Base-by-base conservation (phyloP, 768 basidiomycete species). In the Lyophyllum semitale region DNA sequence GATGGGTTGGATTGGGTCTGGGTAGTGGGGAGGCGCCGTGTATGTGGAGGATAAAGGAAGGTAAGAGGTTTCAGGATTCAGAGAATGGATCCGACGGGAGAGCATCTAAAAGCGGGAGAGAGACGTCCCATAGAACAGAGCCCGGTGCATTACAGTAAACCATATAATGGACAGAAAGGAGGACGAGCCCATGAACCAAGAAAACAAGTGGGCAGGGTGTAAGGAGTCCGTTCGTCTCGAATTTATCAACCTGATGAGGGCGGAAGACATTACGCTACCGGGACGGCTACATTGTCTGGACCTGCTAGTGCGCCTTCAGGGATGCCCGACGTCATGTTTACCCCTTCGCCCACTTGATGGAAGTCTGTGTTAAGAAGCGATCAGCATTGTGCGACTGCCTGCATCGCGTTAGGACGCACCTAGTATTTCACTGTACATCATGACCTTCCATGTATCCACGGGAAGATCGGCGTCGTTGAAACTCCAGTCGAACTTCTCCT, bases 391-490 rank as follows among this genome's bases (percentile, higher is more conserved):
- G 22, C 43, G 48, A 26, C 25, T 11, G 26, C 12, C 37, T 29
- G 26, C 8, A 58, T 30, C n/a, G 33, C n/a, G 8, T 22, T 53
- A 46, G 22, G 47, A 73, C 88, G 59, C 65, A 94, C 95, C 94
- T 12, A 98, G 79, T 60, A 98, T 98, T 74, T 99, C 96, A 64
- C 88, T 91, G 78, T 98, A 98, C 96, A 99, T 99, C 97, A 99
- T 99, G 68, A 97, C 96, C 75, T 98, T 98, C 97, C 97, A 99
- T 1, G 93, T 96, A 66, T 99, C 97, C 11, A 98, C 91, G 0
- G 97, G 97, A 42, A 99, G 79, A 71, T 99, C 97, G 18, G 97
- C 97, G 60, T 99, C 97, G 72, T 99, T 99, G 84, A 99, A 99
- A 65, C 88, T 91, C 97, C 97, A 99, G 73, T 99, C 97, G 66